Evolutionary conservation across 1,139 yeast species (phyloP), one percentile per base, ranked within the genome.

Genomic region (Diutina scorzettiae): DNA sequence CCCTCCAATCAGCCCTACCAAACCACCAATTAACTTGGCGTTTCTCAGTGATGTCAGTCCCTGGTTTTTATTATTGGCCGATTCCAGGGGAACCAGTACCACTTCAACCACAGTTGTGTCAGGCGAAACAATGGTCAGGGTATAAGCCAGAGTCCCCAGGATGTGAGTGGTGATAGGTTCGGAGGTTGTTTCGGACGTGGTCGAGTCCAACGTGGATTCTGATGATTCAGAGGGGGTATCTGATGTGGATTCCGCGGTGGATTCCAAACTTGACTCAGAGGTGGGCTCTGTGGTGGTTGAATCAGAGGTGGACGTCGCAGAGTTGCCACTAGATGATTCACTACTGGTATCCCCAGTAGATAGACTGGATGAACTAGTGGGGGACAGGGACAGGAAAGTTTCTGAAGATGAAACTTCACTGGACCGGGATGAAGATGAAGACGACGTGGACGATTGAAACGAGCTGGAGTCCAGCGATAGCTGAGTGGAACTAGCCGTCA

Each of bases 1-100:
- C 3, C 74, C 74, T 12, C 73, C 74, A 31, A 69, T 64, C 4
- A 72, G 67, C 1, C 74, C 74, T 7, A 69, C 73, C 19, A 69
- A 52, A 0, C 74, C 73, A 6, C 74, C 74, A 40, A 69, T 67
- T 44, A 69, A 55, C 49, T 62, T 66, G 32, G 66, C 57, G 48
- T 64, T 67, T 24, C 52, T 54, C 37, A 53, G 50, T 1, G 58
- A 49, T 2, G 58, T 46, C 21, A 46, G 41, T 5, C 44, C 43
- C 17, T 40, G 37, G 37, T 40, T 45, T 3, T 34, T 28, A 7
- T 34, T n/a, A 14, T 23, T 20, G n/a, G 53, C 48, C 5, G 30
- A 9, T 11, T 27, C 30, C 31, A 72, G 65, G 2, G 72, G 69
- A 0, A 66, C 60, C 0, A 71, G 57, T 4, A 69, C 52, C 30